Conservation (phyloP, 2,329 filamentous ascomycete genomes). For the Fusarium azukiicola region DNA sequence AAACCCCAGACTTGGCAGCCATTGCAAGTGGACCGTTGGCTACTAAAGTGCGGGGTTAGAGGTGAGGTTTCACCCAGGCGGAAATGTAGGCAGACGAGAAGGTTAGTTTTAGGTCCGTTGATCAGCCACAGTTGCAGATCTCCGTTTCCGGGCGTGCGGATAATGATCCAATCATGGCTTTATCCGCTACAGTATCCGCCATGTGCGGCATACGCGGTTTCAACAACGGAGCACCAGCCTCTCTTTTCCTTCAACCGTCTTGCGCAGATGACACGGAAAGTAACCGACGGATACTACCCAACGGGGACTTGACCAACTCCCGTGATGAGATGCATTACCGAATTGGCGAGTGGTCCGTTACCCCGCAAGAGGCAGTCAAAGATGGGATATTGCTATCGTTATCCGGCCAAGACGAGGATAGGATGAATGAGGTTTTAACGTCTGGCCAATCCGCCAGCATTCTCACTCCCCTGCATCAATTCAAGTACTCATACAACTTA, state of each 20-base stretch:
- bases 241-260: slow-evolving; percentile 31
- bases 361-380: not conserved
- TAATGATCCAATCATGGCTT: slow-evolving; percentile 30
- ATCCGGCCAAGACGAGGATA: slow-evolving; percentile 11
- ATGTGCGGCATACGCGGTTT: not conserved
- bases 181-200: slow-evolving; percentile 39
- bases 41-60: slow-evolving; percentile 47
- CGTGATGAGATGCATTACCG: not conserved
- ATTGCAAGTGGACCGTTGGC: slow-evolving; percentile 29
- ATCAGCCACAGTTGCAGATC: slow-evolving; percentile 15
- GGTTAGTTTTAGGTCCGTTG: slow-evolving; percentile 1
- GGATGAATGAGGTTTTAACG: not conserved
- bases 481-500: not conserved
- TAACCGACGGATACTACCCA: slow-evolving; percentile 14
- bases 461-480: not conserved
- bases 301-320: not conserved
- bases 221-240: slow-evolving; percentile 4
- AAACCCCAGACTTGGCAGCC: slow-evolving; percentile 45
- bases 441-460: slow-evolving; percentile 3
- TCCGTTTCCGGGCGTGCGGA: slow-evolving; percentile 28
- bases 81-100: slow-evolving; percentile 35
- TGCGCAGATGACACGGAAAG: slow-evolving; percentile 37
- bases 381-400: slow-evolving; percentile 12
- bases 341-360: slow-evolving; percentile 2
- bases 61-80: slow-evolving; percentile 36